Percentiles rank a stretch among this genome's conserved stretches.
phyloP scores from a whole-genome alignment of 768 basidiomycete genomes.

The Steccherinum ochraceum region DNA sequence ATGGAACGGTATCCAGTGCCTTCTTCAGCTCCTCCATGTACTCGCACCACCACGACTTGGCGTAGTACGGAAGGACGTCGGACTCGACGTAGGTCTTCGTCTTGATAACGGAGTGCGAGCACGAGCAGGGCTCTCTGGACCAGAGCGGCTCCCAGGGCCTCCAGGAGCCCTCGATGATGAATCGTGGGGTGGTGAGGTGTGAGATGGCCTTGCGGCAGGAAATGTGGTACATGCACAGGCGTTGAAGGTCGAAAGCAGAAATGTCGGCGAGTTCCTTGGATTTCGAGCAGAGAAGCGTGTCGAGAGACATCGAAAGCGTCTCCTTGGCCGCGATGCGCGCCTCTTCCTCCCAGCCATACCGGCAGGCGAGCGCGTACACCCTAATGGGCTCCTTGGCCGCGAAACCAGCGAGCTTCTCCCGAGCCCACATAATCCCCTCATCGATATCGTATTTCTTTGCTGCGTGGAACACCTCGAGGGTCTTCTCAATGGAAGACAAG shows the following conservation, averaged over 20 bases:
- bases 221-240: conserved; percentile 1
- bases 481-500: background rate
- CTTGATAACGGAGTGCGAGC: background rate
- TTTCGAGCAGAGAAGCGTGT: background rate
- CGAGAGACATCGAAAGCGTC: conserved; percentile 1
- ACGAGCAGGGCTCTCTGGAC: background rate
- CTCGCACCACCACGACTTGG: background rate
- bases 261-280: conserved; percentile 1
- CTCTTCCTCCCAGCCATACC: conserved; percentile 51
- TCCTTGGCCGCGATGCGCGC: conserved; percentile 43
- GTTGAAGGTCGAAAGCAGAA: conserved; percentile 7
- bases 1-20: background rate
- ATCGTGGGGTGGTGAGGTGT: background rate
- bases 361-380: conserved; percentile 23
- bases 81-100: background rate
- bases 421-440: background rate
- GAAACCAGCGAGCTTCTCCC: background rate
- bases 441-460: conserved; percentile 10
- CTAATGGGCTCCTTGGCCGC: conserved; percentile 4
- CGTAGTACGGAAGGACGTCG: background rate
- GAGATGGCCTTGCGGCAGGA: conserved; percentile 1
- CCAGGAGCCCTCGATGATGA: background rate
- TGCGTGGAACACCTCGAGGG: background rate
- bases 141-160: background rate
- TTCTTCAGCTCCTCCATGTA: background rate